A percentile compares a stretch with the other conserved stretches of the same genome.
phyloP scores from a whole-genome alignment of 2,329 filamentous ascomycete genomes.

The Aspergillus tubingensis region DNA sequence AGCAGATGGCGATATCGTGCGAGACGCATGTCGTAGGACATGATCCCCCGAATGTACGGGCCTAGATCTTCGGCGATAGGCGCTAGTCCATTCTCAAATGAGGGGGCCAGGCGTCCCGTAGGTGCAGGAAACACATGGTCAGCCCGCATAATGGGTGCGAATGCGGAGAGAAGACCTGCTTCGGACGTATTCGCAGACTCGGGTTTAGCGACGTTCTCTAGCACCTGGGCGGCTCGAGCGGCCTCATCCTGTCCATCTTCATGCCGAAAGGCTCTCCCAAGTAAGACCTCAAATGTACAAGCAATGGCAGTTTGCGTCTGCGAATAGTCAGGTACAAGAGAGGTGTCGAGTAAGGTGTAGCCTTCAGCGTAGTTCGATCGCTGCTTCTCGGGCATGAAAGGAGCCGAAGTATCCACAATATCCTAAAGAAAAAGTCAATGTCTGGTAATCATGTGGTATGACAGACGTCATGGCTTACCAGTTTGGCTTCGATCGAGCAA shows the following conservation, averaged over 20 bases:
- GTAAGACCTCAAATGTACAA: conserved; percentile 33
- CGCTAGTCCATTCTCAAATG: conserved; percentile 71
- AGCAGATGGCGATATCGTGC: conserved; percentile 67
- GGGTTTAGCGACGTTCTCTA: conserved; percentile 25
- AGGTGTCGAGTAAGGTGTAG: conserved; percentile 56
- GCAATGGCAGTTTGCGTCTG: conserved; percentile 39
- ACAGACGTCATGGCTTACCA: conserved; percentile 27
- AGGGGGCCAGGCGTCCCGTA: conserved; percentile 56
- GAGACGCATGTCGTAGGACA: conserved; percentile 71
- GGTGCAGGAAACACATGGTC: conserved; percentile 35
- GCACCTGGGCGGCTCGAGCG: conserved; percentile 32
- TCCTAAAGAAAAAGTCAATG: conserved; percentile 42
- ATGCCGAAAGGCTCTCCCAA: conserved; percentile 29
- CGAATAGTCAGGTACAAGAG: conserved; percentile 49
- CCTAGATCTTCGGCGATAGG: conserved; percentile 76
- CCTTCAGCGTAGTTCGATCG: conserved; percentile 58
- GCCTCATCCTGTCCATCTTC: conserved; percentile 24
- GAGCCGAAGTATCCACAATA: conserved; percentile 64
- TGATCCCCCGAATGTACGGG: conserved; percentile 85
- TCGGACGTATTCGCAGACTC: conserved; percentile 32
- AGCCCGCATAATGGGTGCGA: conserved; percentile 54
- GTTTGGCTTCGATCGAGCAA: conserved; percentile 28
- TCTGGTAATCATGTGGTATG: not conserved
- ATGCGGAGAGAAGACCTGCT: conserved; percentile 48
- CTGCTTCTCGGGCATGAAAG: conserved; percentile 57